These are phyloP conservation scores for Gryganskiella cystojenkinii DNA, from an alignment of 192 early-diverging fungal species.

Conservation along the genomic window DNA sequence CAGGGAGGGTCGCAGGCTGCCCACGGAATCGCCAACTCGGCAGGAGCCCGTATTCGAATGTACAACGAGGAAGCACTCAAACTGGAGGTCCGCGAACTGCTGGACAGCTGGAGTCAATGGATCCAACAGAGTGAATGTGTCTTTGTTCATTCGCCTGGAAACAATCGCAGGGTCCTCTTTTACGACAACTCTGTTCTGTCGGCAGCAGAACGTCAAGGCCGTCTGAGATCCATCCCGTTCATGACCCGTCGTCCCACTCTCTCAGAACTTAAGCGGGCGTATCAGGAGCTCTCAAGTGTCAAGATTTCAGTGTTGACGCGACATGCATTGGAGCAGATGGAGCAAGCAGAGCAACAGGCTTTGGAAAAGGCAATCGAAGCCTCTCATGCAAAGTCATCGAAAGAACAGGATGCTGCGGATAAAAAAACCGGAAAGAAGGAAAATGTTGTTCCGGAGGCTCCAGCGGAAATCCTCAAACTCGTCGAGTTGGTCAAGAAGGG, in stretches of 20 bases:
- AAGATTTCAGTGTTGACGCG: constrained; percentile 60
- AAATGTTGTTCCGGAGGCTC: constrained; percentile 20
- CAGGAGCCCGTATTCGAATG: constrained; percentile 89
- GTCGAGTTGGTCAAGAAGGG: constrained; percentile 69
- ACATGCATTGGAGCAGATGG: constrained; percentile 27
- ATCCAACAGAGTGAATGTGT: constrained; percentile 72
- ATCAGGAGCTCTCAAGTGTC: constrained; percentile 69
- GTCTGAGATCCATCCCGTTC: constrained; percentile 49
- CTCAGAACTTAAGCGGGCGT: constrained; percentile 74
- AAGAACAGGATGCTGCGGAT: neutral
- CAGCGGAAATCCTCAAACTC: constrained; percentile 60
- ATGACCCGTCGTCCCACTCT: constrained; percentile 60
- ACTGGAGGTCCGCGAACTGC: constrained; percentile 80
- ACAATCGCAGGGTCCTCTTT: constrained; percentile 62
- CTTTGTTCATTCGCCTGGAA: constrained; percentile 81
- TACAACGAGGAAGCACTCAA: constrained; percentile 89
- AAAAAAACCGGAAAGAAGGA: neutral
- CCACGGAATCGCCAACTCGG: constrained; percentile 86
- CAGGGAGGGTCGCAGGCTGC: constrained; percentile 94
- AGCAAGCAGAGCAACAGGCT: constrained; percentile 45
- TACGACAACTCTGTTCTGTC: constrained; percentile 60
- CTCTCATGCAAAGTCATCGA: constrained; percentile 15
- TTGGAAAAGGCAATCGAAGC: constrained; percentile 14
- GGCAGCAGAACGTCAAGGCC: constrained; percentile 28
- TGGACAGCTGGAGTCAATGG: constrained; percentile 76